Base-by-base conservation (phyloP, 345 rosid genomes). In the Trapa incisa region DNA sequence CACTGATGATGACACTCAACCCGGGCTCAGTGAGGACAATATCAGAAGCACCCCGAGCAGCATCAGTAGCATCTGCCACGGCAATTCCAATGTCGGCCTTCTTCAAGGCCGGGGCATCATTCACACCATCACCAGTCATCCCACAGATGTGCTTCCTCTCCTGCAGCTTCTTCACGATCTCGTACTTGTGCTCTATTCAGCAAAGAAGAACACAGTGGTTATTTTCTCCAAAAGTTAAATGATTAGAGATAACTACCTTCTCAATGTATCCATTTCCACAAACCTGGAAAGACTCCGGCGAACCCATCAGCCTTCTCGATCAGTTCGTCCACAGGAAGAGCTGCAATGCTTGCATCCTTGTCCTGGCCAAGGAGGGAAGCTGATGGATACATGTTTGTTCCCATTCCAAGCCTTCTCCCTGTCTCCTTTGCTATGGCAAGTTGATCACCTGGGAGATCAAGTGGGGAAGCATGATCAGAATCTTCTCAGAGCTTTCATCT, bases 41-140 rank as follows among this genome's bases (percentile, higher is more conserved):
- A 70, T 81, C 82, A 0, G 83, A 81, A 17, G 85, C 83, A 29
- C 85, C 64, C 53, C 85, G 74, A 0, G 85, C 85, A 64, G 85
- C 85, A 65, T 81, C 85, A 2, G 83, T 81, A 42, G 81, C 81
- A 56, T 81, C 83, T 4, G 77, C 83, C 29, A 81, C 85, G 1
- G 85, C 85, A 42, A 81, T 81, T 22, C 85, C 82, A 13, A 81
- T 81, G 63, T 81, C 85, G 7, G 85, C 85, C 72, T 76, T 81
- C 77, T 81, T 81, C 77, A 81, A 61, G 17, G 85, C 85, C 0
- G 82, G 85, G 39, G 85, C 85, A 62, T 81, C 85, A 8, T 81
- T 81, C 35, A 81, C 83, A 61, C 85, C 85, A 56, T 81, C 85
- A 42, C 85, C 85, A 14, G 85, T 81, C 85, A 81, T 81, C 12